Conservation (phyloP, 192 early-diverging fungal species). For the Mycoemilia scoparia region DNA sequence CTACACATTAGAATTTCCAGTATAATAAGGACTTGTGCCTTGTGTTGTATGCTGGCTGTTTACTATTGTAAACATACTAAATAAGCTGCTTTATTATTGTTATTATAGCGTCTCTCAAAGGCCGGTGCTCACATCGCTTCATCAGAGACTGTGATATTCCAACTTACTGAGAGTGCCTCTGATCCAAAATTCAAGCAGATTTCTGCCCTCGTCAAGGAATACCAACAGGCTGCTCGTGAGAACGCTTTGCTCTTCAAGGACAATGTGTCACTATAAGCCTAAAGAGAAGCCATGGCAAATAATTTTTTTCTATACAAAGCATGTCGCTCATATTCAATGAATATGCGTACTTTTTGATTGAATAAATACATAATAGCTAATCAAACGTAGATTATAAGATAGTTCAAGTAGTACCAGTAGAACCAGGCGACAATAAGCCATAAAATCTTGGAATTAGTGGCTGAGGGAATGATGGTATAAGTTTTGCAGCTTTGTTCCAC, state of each 20-base stretch:
- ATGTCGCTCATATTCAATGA: no score
- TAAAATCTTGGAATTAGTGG: no score
- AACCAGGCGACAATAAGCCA: no score
- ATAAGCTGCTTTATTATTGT: not conserved
- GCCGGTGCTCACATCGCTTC: conserved; percentile 61
- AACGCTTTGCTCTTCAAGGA: conserved; percentile 41
- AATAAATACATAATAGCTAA: no score
- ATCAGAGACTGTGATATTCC: conserved; percentile 60
- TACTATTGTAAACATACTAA: not conserved
- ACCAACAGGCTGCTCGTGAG: conserved; percentile 39
- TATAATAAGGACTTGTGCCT: not conserved
- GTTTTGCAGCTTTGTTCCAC: conserved; percentile 22
- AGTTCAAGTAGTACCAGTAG: no score
- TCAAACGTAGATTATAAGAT: no score
- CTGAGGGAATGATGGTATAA: conserved; percentile 20
- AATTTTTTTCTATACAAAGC: no score
- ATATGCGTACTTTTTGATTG: no score
- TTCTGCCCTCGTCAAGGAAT: conserved; percentile 70
- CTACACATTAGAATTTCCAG: not conserved
- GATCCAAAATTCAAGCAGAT: conserved; percentile 60
- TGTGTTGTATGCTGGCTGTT: no score
- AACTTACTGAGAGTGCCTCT: conserved; percentile 40
- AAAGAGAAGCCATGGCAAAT: no score
- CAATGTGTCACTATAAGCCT: no score
- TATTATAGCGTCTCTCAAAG: conserved; percentile 9